Conservation (phyloP, 768 basidiomycete species). For the Bullera alba region DNA sequence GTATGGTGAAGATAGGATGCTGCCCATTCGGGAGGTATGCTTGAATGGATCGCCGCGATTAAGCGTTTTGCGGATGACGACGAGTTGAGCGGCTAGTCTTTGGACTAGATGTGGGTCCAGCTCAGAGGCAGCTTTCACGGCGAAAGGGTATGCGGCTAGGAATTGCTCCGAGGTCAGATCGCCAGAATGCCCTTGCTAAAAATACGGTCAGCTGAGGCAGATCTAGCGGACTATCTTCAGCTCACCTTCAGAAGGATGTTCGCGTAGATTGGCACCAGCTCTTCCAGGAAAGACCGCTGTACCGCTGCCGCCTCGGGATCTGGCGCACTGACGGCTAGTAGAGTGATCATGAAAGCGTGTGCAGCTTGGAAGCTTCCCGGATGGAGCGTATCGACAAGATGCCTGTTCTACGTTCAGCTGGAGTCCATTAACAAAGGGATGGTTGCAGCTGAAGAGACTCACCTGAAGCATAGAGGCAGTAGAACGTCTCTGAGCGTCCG, state of each 20-base stretch:
- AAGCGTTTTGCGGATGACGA: not conserved
- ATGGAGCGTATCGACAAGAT: slow-evolving; percentile 5
- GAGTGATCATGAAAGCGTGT: slow-evolving; percentile 22
- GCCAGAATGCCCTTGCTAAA: slow-evolving; percentile 13
- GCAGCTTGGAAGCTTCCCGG: slow-evolving; percentile 27
- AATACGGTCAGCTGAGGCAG: not conserved
- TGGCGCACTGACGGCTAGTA: slow-evolving; percentile 5
- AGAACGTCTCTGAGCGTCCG: not conserved
- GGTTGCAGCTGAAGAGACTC: slow-evolving; percentile 6
- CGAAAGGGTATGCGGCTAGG: slow-evolving; percentile 12
- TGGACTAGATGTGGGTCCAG: too few species aligned
- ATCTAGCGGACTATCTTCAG: not conserved
- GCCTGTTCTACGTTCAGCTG: slow-evolving; percentile 3
- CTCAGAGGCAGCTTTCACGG: slow-evolving; percentile 17
- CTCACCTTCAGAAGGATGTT: slow-evolving; percentile 13
- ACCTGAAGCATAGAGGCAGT: not conserved
- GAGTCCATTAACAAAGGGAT: not conserved
- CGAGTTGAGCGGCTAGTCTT: too few species aligned
- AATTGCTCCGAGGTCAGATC: slow-evolving; percentile 18
- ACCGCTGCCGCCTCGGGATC: not conserved
- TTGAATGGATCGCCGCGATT: not conserved
- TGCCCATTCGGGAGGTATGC: not conserved
- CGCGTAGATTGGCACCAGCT: slow-evolving; percentile 9
- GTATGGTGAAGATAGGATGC: not conserved
- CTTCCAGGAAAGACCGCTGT: slow-evolving; percentile 7